Base-by-base conservation (phyloP, 345 rosid species). In the Arabidopsis arenosa region DNA sequence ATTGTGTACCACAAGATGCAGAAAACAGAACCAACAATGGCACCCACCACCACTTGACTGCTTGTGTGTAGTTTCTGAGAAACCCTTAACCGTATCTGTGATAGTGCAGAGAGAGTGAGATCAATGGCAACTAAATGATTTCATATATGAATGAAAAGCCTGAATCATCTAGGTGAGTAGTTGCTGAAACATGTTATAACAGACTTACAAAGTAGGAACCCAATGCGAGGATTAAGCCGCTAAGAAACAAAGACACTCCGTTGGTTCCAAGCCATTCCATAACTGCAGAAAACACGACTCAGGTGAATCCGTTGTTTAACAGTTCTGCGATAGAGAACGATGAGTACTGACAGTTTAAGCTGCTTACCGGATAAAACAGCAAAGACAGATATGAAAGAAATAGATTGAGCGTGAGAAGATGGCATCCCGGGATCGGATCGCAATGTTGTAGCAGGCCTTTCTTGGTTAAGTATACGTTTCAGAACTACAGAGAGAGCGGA, bases 381-480 rank as follows among this genome's bases (percentile, higher is more conserved):
- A 67, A 83, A 89, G 1, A 80, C 66, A 35, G 83, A 80, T 21
- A 78, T 83, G 86, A 81, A 93, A 80, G 87, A 89, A 73, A 93
- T 83, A 77, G 89, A 84, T 48, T 89, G 96, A 0, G 96, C 98
- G 61, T 93, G 98, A 53, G 97, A 82, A 61, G 98, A 93, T 52
- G 97, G 98, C 97, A 93, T 93, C 64, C 97, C 97, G 0, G 98
- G 96, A 77, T 93, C 96, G 43, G 91, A 83, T 67, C 88, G 82
- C 28, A 51, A 41, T 8, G 83, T 84, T 26, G 92, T 36, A 59
- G 39, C 66, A 17, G 98, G 98, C 26, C 97, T 81, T 64, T 85
- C 91, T 67, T 90, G 93, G 83, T 90, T 90, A 12, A 93, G 64
- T 54, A 89, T 37, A 75, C 76, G 85, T 72, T 91, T 93, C 39